A percentile compares a stretch with the other conserved stretches of the same genome.
Conservation (phyloP, 1,284 basidiomycete species). For the Cutaneotrichosporon mucoides region DNA sequence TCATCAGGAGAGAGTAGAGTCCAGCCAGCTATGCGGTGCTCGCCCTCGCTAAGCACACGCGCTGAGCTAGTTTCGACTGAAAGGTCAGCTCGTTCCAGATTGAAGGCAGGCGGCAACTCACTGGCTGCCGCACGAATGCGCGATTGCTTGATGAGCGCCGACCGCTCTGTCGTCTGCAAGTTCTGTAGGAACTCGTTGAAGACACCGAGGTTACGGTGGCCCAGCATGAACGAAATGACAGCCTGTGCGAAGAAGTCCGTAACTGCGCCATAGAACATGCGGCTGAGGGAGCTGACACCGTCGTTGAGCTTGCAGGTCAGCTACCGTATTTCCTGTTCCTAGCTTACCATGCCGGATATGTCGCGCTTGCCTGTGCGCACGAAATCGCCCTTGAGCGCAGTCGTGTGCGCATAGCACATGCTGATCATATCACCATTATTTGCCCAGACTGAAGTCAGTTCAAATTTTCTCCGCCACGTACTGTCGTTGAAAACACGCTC, state of each 20-base stretch:
- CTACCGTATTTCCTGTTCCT: background rate
- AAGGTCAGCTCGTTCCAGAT: background rate
- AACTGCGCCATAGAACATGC: conserved; percentile 57
- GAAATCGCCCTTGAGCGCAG: conserved; percentile 86
- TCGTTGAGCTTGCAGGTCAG: conserved; percentile 56
- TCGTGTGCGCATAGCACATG: conserved; percentile 56
- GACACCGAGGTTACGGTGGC: conserved; percentile 74
- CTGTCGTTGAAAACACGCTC: conserved; percentile 80
- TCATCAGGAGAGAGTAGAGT: conserved; percentile 82
- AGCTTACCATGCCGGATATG: conserved; percentile 72
- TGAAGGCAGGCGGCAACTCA: conserved; percentile 25
- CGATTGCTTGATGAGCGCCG: conserved; percentile 78
- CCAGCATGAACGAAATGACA: conserved; percentile 82
- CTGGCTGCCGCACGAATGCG: conserved; percentile 81
- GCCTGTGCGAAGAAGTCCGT: conserved; percentile 96
- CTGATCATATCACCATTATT: conserved; percentile 47
- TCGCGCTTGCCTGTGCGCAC: conserved; percentile 94
- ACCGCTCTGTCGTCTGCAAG: conserved; percentile 80
- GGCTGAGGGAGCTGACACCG: conserved; percentile 83
- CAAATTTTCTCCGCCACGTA: no score
- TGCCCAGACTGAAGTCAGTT: conserved; percentile 63
- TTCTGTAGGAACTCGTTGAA: conserved; percentile 87
- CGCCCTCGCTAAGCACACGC: conserved; percentile 74
- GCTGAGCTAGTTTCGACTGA: conserved; percentile 73
- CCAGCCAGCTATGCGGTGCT: conserved; percentile 79